Evolutionary conservation across 2,329 filamentous ascomycete species (phyloP), one percentile per base, ranked within the genome.

Genomic region (Cadophora sp.): DNA sequence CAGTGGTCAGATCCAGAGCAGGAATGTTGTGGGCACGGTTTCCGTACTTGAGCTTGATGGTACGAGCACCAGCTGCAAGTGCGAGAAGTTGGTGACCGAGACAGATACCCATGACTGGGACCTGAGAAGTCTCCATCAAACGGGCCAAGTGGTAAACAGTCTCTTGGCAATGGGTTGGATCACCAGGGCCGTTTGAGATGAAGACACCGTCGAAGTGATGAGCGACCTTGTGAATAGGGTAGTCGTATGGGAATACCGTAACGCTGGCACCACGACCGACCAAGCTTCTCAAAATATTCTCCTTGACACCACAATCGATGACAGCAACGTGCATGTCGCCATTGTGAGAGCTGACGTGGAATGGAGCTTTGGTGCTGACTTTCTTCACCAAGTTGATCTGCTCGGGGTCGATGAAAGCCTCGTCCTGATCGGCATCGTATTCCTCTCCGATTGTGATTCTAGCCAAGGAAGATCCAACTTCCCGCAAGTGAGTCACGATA

Each of bases 1-100:
- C 95, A 46, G 95, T 98, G 69, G 92, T 97, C 80, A 97, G 85
- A 79, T 98, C 95, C 68, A 98, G 85, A 69, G 94, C 94, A 9
- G 96, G 96, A 76, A 98, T 98, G 86, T 99, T 99, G 86, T 98
- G 96, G 22, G 94, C 96, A 75, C 96, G 92, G 87, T 99, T 99
- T 78, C 96, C 96, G 81, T 97, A 99, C 88, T 98, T 98, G 82
- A 99, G 89, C 88, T 98, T 98, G 83, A 97, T 91, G 70, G 96
- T 98, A 76, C 89, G 87, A 65, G 93, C 96, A 72, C 96, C 96
- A 68, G 92, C 87, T 60, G 96, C 94, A 74, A 97, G 88, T 72
- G 94, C 95, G 68, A 99, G 86, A 64, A 99, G 90, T 86, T 99
- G 96, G 83, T 99, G 96, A 73, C 96, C 96, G 73, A 99, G 89